phyloP scores from a whole-genome alignment of 306 rosid genomes.

The Sicyos edulis region DNA sequence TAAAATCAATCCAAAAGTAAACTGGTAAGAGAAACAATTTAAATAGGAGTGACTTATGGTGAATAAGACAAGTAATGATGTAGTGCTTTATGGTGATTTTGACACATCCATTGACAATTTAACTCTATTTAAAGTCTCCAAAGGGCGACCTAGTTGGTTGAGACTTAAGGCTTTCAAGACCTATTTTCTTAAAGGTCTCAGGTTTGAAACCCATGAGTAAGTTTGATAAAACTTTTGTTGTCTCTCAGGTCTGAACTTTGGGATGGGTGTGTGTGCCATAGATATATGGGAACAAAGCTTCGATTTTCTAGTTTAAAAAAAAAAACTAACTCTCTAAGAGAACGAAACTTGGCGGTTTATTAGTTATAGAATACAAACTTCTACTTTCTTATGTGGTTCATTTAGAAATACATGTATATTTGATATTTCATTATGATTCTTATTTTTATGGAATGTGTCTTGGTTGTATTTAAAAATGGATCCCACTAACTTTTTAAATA shows the following conservation, averaged over 20 bases:
- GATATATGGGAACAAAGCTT: too few relatives aligned
- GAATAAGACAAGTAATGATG: neutral
- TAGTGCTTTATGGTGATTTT: neutral
- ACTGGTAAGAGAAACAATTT: neutral
- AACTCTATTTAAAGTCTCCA: too few relatives aligned
- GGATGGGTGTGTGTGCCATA: too few relatives aligned
- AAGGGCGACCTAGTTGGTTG: too few relatives aligned
- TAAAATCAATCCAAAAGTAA: constrained; percentile 10
- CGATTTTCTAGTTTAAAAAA: too few relatives aligned
- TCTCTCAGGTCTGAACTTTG: too few relatives aligned
- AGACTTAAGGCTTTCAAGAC: too few relatives aligned
- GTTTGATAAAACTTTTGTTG: too few relatives aligned
- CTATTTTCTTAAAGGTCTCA: too few relatives aligned
- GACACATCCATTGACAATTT: neutral
- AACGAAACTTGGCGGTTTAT: neutral
- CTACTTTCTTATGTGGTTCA: constrained; percentile 3
- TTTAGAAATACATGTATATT: neutral
- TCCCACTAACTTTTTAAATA: neutral
- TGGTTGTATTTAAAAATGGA: neutral
- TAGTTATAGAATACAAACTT: neutral
- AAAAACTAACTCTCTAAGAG: neutral
- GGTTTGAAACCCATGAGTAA: too few relatives aligned
- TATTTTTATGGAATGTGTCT: neutral
- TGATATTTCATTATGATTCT: neutral
- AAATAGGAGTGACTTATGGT: neutral